These are phyloP conservation scores for Penicillium fuscoglaucum DNA, from an alignment of 2,329 filamentous ascomycete species.

Conservation along the genomic window DNA sequence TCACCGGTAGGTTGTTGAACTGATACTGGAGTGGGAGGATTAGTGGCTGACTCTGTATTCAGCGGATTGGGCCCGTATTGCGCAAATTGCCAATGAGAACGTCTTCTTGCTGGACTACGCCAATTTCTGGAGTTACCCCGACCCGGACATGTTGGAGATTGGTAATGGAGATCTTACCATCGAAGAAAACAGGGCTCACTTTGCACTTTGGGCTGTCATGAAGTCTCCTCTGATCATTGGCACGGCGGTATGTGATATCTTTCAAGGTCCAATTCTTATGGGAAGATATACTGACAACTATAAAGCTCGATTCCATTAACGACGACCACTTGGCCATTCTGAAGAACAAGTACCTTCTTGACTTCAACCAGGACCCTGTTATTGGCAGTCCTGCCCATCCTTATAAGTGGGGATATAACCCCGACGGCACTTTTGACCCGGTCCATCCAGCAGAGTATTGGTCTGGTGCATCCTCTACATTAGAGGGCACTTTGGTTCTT, in stretches of 20 bases:
- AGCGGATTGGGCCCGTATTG: constrained; percentile 33
- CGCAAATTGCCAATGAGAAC: constrained; percentile 53
- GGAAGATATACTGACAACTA: constrained; percentile 3
- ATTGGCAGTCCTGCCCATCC: constrained; percentile 48
- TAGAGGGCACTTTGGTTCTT: constrained; percentile 33
- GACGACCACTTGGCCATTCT: constrained; percentile 44
- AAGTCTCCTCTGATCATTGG: constrained; percentile 55
- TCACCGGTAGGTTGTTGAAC: constrained; percentile 23
- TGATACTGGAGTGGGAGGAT: not conserved
- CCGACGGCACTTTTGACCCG: constrained; percentile 37
- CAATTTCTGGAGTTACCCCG: constrained; percentile 53
- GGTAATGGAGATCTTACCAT: constrained; percentile 52
- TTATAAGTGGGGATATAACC: constrained; percentile 40
- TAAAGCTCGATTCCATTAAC: constrained; percentile 39
- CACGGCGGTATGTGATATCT: constrained; percentile 29
- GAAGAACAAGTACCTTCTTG: constrained; percentile 42
- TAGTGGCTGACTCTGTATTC: not conserved
- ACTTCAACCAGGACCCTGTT: constrained; percentile 51
- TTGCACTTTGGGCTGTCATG: constrained; percentile 54
- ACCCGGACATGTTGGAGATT: constrained; percentile 54
- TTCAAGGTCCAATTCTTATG: not conserved
- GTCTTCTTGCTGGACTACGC: constrained; percentile 48
- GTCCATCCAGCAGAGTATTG: constrained; percentile 39
- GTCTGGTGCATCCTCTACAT: constrained; percentile 33
- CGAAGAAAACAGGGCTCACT: constrained; percentile 52